Base-by-base conservation (phyloP, 1,284 basidiomycete genomes). In the Taiwanofungus camphoratus region DNA sequence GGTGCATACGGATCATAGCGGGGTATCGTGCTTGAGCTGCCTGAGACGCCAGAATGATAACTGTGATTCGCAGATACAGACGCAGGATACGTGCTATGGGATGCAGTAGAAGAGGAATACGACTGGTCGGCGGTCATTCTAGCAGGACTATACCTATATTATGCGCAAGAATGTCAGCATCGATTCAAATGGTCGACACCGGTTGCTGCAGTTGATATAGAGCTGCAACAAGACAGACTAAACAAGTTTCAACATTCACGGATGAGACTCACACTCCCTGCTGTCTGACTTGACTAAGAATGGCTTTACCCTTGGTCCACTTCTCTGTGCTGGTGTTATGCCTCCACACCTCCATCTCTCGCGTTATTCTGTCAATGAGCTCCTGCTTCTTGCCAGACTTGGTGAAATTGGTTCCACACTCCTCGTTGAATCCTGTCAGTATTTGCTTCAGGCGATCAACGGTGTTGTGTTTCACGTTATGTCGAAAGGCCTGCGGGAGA, bases 331-430 rank as follows among this genome's bases (percentile, higher is more conserved):
- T 66, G 54, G 73, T 75, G 1, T 61, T 59, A 42, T 63, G 61
- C 55, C 73, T 75, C 80, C 82, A 87, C 36, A 53, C 48, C 47
- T 83, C 77, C 52, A 90, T 63, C 48, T 71, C 66, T 9, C 53
- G 53, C 32, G 70, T 63, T 48, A 87, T 80, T 47, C 81, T 74
- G 58, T 88, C 79, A 57, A 91, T 88, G 36, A 91, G 74, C 21
- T 90, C 87, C 52, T 85, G 79, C 60, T 92, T 92, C 67, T 84
- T 87, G 26, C 88, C 88, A n/a, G 82, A 73, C 62, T 86, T 85
- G 41, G 76, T 71, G 20, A 90, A 67, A 52, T 76, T 73, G 4
- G 77, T 76, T 39, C 68, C 65, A 56, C 86, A 86, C 57, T 86
- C 77, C 32, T 87, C 81, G 67, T 88, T 88, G 54, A 90, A 69